Base-by-base conservation (phyloP, 768 basidiomycete genomes). In the Tulasnella sp. region DNA sequence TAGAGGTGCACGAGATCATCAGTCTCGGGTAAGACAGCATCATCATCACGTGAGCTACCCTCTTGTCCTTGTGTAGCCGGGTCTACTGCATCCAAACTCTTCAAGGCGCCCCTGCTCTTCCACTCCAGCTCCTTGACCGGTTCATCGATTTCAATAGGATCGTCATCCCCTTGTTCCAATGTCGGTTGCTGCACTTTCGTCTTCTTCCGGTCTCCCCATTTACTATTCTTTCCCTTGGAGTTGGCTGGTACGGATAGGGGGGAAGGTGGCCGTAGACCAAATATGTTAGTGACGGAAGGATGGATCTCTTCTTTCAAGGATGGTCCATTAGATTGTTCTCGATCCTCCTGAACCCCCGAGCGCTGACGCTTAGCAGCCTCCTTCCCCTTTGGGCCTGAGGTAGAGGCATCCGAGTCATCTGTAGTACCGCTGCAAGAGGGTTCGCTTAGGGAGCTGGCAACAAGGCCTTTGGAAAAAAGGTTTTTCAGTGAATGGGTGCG, bases 181-280 rank as follows among this genome's bases (percentile, higher is more conserved):
- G 51, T 45, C 44, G 28, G n/a, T n/a, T n/a, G n/a, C n/a, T n/a
- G n/a, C n/a, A 53, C 28, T 34, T 47, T 45, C 20, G 33, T 34
- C 33, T 53, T 53, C 51, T 53, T 53, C 33, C 51, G 22, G 15
- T 33, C 44, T 19, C 43, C 51, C 51, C 51, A 53, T 35, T 53
- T 53, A n/a, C n/a, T n/a, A n/a, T n/a, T n/a, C n/a, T n/a, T n/a
- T 15, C 32, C 31, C 24, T 53, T 53, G n/a, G 19, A 33, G 32
- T 53, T 53, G 27, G 20, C 33, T 43, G 22, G 24, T 45, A 32
- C 25, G n/a, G 43, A 28, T 9, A 37, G 19, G 6, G 51, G 51
- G 5, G 51, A 53, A 1, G 43, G 51, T 20, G 51, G 51, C 5
- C 51, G 51, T 10, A 53, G 44, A 13, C 32, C 43, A 20, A 32